Base-by-base conservation (phyloP, 306 rosid species). In the Cucurbita argyrosperma region DNA sequence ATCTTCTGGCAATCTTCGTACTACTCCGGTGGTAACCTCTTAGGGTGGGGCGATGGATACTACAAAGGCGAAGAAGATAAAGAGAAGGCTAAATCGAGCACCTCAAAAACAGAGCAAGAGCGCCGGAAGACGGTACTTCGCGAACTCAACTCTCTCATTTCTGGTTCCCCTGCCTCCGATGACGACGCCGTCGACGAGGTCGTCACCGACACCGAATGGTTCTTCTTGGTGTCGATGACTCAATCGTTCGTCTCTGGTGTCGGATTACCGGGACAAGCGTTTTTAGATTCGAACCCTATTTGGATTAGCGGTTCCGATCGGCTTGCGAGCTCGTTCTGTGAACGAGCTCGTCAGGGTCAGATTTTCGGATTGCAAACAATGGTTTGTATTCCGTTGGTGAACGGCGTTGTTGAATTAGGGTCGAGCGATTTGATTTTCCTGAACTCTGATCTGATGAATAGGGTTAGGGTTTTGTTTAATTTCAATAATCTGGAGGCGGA, bases 121-220 rank as follows among this genome's bases (percentile, higher is more conserved):
- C 88, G 91, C 76, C 83, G 99, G 1, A 89, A 88, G 75, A 91
- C 87, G 76, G 83, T 94, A 23, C 96, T 94, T 7, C 85, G 99
- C 0, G 99, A 94, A 35, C 90, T 94, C 8, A 94, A 94, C 49
- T 94, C 97, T 2, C 57, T 89, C 12, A 91, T 94, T 76, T 91
- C 96, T 19, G 96, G 97, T 6, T 78, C 94, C 4, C 77, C 92
- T 4, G 1, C 84, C 1, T 15, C 76, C 4, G 4, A 81, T 0
- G 92, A 84, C 2, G 96, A 91, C 19, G 83, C 86, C 2, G 86
- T 86, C 5, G 98, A 90, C 15, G 99, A 91, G 55, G 92, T 91
- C 58, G 96, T 91, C 3, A 94, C 99, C 5, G 97, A 94, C 63
- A 89, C 99, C 4, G 99, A 94, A 80, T 94, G 99, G 99, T 91